Evolutionary conservation across 2,329 filamentous ascomycete species (phyloP), one percentile per base, ranked within the genome.

Genomic region (Verticillium longisporum): DNA sequence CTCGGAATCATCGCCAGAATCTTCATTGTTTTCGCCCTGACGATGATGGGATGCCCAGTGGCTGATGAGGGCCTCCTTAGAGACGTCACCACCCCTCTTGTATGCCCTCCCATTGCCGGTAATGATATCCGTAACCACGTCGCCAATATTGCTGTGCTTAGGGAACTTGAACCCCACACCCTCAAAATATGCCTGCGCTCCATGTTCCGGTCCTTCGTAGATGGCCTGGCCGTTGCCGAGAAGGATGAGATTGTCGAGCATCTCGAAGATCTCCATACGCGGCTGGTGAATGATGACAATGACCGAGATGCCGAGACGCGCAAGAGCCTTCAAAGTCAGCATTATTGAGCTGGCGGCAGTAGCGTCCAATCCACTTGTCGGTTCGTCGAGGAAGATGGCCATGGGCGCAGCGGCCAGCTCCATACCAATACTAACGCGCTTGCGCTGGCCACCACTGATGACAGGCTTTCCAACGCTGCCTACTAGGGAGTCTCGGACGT

Each of bases 271-370:
- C 65, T 86, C 82, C 56, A 79, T 73, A 6, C 83, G 77, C 2
- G 84, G 84, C 66, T 87, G 84, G 66, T 87, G 84, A 63, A 87
- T 83, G 61, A 85, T 83, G 55, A 81, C 78, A 59, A 86, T 81
- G 50, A 83, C 79, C 2, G 83, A 84, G 14, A 86, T 82, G 2
- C 83, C 83, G 0, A 83, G 73, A 2, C 77, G 75, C 7, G 82
- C 79, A 54, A 86, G 78, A 1, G 80, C 78, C 61, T 81, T 80
- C 6, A 87, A 72, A 0, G 82, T 79, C 2, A 74, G 73, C 76
- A 86, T 84, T 34, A 86, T 82, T 4, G 80, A 83, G 1, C 77
- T 78, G 0, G 84, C 83, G 9, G 82, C 78, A 0, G 80, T 81
- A 0, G 83, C 80, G 68, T 87, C 83, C 5, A 83, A 70, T 1